Conservation (phyloP, 805 yeast species). For the Wickerhamiella nectarea region DNA sequence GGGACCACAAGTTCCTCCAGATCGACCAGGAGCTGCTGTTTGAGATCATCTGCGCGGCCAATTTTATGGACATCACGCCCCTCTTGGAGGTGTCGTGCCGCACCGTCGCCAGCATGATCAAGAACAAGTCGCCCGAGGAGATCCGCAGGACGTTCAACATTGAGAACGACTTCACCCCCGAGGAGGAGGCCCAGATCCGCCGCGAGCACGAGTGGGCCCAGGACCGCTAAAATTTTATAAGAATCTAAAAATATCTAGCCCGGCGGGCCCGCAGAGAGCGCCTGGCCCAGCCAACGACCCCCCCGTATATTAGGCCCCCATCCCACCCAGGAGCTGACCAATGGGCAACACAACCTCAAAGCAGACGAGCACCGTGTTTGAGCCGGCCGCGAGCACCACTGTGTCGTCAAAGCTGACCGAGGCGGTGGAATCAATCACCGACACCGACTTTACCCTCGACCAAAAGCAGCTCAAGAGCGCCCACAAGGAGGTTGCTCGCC, state of each 20-base stretch:
- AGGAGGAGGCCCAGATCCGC: constrained; percentile 35
- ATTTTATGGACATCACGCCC: constrained; percentile 34
- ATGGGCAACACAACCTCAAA: constrained; percentile 24
- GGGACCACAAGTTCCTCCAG: constrained; percentile 89
- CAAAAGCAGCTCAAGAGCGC: constrained; percentile 1
- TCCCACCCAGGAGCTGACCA: no score
- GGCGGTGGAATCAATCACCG: constrained; percentile 24
- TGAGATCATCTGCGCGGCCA: constrained; percentile 36
- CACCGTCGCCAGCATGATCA: constrained; percentile 37
- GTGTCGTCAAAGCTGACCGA: constrained; percentile 23
- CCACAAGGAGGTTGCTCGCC: constrained; percentile 5
- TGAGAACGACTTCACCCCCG: constrained; percentile 35
- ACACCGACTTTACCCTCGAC: constrained; percentile 10
- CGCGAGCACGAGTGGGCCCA: constrained; percentile 36
- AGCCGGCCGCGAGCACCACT: constrained; percentile 25
- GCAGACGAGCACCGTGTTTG: constrained; percentile 19
- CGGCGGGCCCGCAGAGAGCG: no score
- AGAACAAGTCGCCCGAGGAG: constrained; percentile 34
- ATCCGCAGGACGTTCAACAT: constrained; percentile 34
- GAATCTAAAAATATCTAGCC: no score
- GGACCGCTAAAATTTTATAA: constrained; percentile 16
- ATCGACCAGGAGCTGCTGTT: constrained; percentile 61
- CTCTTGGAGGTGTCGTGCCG: constrained; percentile 36
- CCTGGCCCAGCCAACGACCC: no score
- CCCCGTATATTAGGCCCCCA: no score